Conservation (phyloP, 2,329 filamentous ascomycete species). For the Aurifilum marmelostoma region DNA sequence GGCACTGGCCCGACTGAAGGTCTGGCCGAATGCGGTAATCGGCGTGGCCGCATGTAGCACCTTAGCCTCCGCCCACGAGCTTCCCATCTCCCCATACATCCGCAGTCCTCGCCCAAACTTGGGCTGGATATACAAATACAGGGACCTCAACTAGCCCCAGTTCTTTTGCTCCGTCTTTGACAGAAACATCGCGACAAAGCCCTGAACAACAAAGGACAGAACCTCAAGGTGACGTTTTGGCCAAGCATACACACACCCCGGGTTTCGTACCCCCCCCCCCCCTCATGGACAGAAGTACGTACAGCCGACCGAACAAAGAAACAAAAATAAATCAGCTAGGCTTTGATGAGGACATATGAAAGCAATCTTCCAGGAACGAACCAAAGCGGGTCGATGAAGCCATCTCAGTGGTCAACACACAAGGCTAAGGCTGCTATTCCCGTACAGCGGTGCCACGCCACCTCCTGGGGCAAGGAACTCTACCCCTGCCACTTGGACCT, state of each 20-base stretch:
- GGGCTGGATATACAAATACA: constrained; percentile 31
- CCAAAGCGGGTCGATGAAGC: constrained; percentile 26
- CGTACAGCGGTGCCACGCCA: constrained; percentile 20
- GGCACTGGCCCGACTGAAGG: constrained; percentile 17
- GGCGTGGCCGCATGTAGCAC: constrained; percentile 29
- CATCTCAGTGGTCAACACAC: constrained; percentile 22
- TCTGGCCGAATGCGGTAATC: constrained; percentile 30
- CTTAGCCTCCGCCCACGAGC: constrained; percentile 20
- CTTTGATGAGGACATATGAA: constrained; percentile 27
- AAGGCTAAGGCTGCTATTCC: constrained; percentile 25
- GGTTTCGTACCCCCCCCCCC: constrained; percentile 24
- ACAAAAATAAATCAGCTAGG: constrained; percentile 28
- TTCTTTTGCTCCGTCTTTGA: constrained; percentile 21
- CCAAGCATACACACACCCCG: constrained; percentile 11
- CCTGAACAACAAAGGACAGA: constrained; percentile 27
- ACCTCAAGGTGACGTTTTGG: constrained; percentile 23
- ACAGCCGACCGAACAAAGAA: constrained; percentile 29
- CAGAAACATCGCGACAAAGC: constrained; percentile 16
- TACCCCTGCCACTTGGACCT: constrained; percentile 27
- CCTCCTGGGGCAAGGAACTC: constrained; percentile 21
- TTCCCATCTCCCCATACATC: constrained; percentile 19
- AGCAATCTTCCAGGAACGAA: constrained; percentile 23
- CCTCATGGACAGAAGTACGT: constrained; percentile 23
- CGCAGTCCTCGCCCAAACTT: constrained; percentile 21
- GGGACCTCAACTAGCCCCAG: constrained; percentile 15